These are phyloP conservation scores for Glutinoglossum americanum DNA, from an alignment of 495 filamentous ascomycete genomes.

Conservation along the genomic window DNA sequence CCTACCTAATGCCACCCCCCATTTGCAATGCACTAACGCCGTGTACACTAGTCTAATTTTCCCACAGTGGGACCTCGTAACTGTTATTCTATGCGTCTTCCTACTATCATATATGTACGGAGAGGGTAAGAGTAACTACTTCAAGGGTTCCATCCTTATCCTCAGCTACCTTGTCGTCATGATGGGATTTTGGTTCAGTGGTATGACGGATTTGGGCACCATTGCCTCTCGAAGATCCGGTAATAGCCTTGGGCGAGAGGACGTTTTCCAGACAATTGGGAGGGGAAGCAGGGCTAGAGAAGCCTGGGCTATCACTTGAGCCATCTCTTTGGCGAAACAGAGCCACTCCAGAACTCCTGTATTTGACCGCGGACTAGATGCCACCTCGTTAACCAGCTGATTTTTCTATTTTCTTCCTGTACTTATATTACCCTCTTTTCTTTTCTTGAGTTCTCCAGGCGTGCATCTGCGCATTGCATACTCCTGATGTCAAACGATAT, in stretches of 20 bases:
- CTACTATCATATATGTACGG: conserved; percentile 93
- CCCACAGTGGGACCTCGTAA: conserved; percentile 98
- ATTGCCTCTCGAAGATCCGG: conserved; percentile 45
- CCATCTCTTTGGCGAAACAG: too few species aligned
- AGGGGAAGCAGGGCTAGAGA: not conserved
- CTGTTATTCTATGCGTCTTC: conserved; percentile 94
- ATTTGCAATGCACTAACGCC: not conserved
- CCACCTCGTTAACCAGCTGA: not conserved
- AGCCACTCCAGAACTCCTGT: too few species aligned
- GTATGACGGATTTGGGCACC: conserved; percentile 40
- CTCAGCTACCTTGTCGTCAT: conserved; percentile 86
- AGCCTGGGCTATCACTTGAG: not conserved
- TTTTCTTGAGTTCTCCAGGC: not conserved
- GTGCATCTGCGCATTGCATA: not conserved
- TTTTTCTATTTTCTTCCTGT: not conserved
- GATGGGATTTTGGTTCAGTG: conserved; percentile 75
- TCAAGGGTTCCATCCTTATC: conserved; percentile 83
- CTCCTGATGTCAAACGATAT: not conserved
- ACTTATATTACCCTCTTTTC: not conserved
- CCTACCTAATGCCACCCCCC: not conserved
- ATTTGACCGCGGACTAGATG: too few species aligned
- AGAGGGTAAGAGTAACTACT: conserved; percentile 90
- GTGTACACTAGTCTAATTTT: conserved; percentile 53
- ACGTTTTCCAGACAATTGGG: not conserved
- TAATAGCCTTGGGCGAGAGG: not conserved